Conservation (phyloP, 2,329 filamentous ascomycete genomes). For the Xenoacremonium recifei region DNA sequence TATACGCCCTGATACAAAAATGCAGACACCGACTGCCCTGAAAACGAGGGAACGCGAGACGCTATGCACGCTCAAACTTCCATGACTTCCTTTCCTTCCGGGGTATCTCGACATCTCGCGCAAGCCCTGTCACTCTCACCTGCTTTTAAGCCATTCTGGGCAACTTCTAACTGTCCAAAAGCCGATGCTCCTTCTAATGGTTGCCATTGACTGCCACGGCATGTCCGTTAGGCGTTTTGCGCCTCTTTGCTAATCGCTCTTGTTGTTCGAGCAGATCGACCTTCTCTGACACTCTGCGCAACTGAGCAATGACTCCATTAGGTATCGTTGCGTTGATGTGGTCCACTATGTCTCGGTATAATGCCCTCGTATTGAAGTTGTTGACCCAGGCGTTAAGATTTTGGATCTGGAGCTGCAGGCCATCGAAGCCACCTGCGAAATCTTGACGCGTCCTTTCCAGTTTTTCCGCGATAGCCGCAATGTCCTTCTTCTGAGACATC, state of each 20-base stretch:
- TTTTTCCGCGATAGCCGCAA: slow-evolving; percentile 4
- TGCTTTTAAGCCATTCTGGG: no score
- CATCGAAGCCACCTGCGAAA: slow-evolving; percentile 21
- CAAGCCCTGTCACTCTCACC: no score
- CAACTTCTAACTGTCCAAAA: neutral
- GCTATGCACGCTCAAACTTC: no score
- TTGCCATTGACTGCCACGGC: slow-evolving; percentile 4
- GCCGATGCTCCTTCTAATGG: neutral
- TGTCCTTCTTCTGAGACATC: slow-evolving; percentile 1
- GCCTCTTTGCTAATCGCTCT: slow-evolving; percentile 15
- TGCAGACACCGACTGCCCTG: no score
- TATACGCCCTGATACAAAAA: no score
- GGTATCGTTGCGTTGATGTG: slow-evolving; percentile 33
- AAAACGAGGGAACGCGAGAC: no score
- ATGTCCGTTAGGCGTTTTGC: slow-evolving; percentile 20
- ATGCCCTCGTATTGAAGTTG: slow-evolving; percentile 44
- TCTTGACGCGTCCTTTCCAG: slow-evolving; percentile 13
- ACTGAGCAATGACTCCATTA: slow-evolving; percentile 11
- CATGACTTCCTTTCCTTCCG: no score
- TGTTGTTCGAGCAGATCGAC: slow-evolving; percentile 20
- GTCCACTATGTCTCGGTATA: slow-evolving; percentile 40
- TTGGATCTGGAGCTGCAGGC: slow-evolving; percentile 35
- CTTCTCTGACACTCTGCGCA: slow-evolving; percentile 17
- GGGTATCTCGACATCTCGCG: no score
- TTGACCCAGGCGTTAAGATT: slow-evolving; percentile 47